A percentile compares a stretch with the other conserved stretches of the same genome.
phyloP scores from a whole-genome alignment of 129 eudicot species.

The Chrysanthemum lavandulifolium region DNA sequence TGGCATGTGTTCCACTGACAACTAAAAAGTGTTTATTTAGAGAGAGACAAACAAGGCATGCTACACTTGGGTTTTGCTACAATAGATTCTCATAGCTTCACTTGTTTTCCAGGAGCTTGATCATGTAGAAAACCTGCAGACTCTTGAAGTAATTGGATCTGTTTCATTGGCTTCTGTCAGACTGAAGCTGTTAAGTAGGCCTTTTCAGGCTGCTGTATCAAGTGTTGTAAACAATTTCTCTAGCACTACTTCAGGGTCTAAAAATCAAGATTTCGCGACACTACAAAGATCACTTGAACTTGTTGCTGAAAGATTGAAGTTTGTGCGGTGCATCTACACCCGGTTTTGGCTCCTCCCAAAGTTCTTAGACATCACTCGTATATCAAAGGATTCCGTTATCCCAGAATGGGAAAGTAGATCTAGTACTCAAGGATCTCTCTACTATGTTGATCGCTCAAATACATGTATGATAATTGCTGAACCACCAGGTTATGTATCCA shows the following conservation, averaged over 20 bases:
- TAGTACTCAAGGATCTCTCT: constrained; percentile 46
- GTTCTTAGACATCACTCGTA: constrained; percentile 49
- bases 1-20: background rate
- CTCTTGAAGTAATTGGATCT: constrained; percentile 45
- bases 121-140: constrained; percentile 33
- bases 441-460: constrained; percentile 26
- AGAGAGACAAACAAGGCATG: background rate
- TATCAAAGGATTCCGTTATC: constrained; percentile 31
- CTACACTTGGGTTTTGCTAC: background rate
- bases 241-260: constrained; percentile 27
- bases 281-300: constrained; percentile 30
- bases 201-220: constrained; percentile 30
- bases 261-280: constrained; percentile 4
- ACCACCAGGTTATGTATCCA: constrained; percentile 28
- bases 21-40: background rate
- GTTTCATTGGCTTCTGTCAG: constrained; percentile 41
- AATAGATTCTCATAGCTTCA: constrained; percentile 2
- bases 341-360: constrained; percentile 57
- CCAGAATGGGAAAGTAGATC: constrained; percentile 50
- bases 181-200: constrained; percentile 44
- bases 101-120: constrained; percentile 48
- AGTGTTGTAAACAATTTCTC: constrained; percentile 33
- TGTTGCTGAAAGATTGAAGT: constrained; percentile 51
- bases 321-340: constrained; percentile 54
- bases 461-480: constrained; percentile 8